Base-by-base conservation (phyloP, 805 yeast species). In the Danielia oregonensis region DNA sequence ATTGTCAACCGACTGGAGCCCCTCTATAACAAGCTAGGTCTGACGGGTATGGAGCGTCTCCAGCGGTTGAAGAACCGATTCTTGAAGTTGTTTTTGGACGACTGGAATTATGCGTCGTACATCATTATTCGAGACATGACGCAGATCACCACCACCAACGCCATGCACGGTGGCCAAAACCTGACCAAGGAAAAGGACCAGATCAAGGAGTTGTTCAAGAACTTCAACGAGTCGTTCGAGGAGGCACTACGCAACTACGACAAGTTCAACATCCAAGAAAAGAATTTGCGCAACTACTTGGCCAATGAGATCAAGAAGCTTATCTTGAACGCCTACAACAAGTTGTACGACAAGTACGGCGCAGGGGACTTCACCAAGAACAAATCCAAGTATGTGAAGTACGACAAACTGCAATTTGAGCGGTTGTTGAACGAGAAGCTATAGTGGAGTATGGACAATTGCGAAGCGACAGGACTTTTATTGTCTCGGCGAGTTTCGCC, bases 161-260 rank as follows among this genome's bases (percentile, higher is more conserved):
- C 74, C 26, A 36, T 13, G 74, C 73, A 23, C 57, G 64, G 49
- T 11, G 45, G 44, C 11, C 54, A 53, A 29, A 37, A 61, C 39
- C 44, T 77, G 29, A 77, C 78, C n/a, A 83, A 85, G 46, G 95
- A 87, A 44, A 76, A 78, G 43, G 96, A 87, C 35, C 76, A 70
- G 32, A 76, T 87, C 36, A 93, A 91, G 51, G 96, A 93, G 41
- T 78, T 86, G 52, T 87, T 86, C 62, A 76, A 75, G 44, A 80
- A 74, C 39, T 93, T 91, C 63, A 91, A 89, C 55, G 76, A 76
- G 18, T 82, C 81, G 28, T 85, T 93, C 54, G 97, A 93, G 35
- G 85, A 77, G 22, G 75, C 89, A 22, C 73, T 82, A 16, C 71
- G 70, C 19, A 78, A 73, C 37, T 85, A 84, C 52, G 80, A 78